These are phyloP conservation scores for Pterocarpus santalinus DNA, from an alignment of 306 rosid genomes.

Conservation along the genomic window DNA sequence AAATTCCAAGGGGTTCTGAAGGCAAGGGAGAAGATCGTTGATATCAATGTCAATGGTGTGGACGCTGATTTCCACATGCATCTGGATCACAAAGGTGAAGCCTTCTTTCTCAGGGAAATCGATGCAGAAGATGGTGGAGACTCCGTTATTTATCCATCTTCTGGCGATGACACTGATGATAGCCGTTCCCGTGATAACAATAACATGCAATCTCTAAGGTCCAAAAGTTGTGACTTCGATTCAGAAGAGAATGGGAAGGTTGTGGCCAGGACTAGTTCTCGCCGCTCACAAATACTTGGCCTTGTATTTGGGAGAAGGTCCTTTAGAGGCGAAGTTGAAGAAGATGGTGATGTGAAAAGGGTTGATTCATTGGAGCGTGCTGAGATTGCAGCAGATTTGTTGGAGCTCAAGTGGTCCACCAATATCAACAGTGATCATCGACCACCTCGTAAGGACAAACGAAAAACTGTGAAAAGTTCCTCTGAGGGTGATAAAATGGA, in stretches of 20 bases:
- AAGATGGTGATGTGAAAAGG: constrained; percentile 36
- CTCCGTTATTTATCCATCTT: constrained; percentile 47
- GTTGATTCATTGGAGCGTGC: constrained; percentile 72
- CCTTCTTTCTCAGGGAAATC: constrained; percentile 75
- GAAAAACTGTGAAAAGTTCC: constrained; percentile 31
- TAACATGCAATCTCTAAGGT: constrained; percentile 43
- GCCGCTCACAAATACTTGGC: constrained; percentile 61
- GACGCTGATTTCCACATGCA: constrained; percentile 77
- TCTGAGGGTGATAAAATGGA: constrained; percentile 43
- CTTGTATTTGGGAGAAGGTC: constrained; percentile 63
- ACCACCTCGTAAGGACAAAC: constrained; percentile 21
- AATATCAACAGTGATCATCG: constrained; percentile 51
- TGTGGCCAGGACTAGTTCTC: constrained; percentile 53
- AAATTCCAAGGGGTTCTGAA: constrained; percentile 95
- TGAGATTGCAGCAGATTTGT: constrained; percentile 79
- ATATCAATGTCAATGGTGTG: constrained; percentile 73
- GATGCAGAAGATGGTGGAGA: constrained; percentile 51
- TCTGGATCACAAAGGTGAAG: constrained; percentile 84
- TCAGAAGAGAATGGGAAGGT: constrained; percentile 47
- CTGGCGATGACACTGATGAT: constrained; percentile 62
- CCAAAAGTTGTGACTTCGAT: constrained; percentile 57
- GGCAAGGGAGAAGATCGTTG: constrained; percentile 73
- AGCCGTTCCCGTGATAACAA: constrained; percentile 16
- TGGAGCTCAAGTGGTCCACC: constrained; percentile 94
- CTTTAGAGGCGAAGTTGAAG: constrained; percentile 36